Conservation (phyloP, 345 rosid genomes). For the Gossypium turneri region DNA sequence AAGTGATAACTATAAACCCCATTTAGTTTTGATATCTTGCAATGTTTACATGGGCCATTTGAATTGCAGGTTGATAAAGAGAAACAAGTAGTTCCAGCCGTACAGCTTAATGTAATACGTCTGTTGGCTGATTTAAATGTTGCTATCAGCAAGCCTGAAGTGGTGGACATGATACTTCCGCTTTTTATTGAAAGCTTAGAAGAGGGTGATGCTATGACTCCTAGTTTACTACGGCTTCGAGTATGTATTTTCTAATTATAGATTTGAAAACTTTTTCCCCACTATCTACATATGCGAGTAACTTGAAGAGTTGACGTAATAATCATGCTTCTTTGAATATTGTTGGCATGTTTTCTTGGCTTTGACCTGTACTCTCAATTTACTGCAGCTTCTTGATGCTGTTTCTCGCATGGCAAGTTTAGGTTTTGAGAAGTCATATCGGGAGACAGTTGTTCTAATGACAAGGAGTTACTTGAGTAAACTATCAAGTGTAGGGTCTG, state of each 20-base stretch:
- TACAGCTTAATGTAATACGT: slow-evolving; percentile 86
- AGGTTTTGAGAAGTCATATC: slow-evolving; percentile 98
- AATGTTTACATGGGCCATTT: slow-evolving; percentile 10
- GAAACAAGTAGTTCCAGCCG: slow-evolving; percentile 62
- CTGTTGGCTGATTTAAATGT: slow-evolving; percentile 92
- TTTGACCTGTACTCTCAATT: slow-evolving; percentile 19
- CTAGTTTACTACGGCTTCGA: slow-evolving; percentile 83
- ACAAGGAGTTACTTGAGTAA: slow-evolving; percentile 88
- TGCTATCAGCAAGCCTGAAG: slow-evolving; percentile 86
- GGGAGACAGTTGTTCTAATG: slow-evolving; percentile 95
- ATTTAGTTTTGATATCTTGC: not conserved
- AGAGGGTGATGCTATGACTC: slow-evolving; percentile 95
- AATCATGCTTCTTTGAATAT: slow-evolving; percentile 21
- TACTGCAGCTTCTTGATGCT: slow-evolving; percentile 94
- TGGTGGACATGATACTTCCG: slow-evolving; percentile 96
- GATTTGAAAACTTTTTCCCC: slow-evolving; percentile 7
- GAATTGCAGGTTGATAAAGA: slow-evolving; percentile 77
- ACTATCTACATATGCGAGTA: slow-evolving; percentile 10
- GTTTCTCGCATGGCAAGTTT: slow-evolving; percentile 93
- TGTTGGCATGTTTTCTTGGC: slow-evolving; percentile 25
- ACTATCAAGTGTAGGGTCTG: slow-evolving; percentile 70
- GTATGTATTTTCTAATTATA: slow-evolving; percentile 45
- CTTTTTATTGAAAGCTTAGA: slow-evolving; percentile 94
- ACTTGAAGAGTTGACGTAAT: not conserved
- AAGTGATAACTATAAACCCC: not conserved